Evolutionary conservation across 495 filamentous ascomycete genomes (phyloP), one percentile per base, ranked within the genome.

Genomic region (Penicillium tannophilum): DNA sequence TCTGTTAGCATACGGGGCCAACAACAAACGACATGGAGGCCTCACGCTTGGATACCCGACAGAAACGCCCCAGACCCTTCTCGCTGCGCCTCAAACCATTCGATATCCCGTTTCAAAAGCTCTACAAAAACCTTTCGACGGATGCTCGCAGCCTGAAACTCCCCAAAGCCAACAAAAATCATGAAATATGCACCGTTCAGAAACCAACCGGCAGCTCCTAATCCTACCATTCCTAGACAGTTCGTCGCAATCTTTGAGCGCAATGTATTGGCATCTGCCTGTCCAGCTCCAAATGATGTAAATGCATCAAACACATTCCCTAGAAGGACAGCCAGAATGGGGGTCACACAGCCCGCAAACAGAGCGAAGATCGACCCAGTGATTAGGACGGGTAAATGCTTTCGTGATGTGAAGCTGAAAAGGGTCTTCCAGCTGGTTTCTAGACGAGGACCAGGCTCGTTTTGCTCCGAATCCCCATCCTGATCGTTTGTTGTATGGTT

Each of bases 81-180:
- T 60, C 79, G 76, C 43, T 87, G 77, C 42, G 77, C 76, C 67
- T 98, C 92, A 63, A 90, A 98, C 92, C 93, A 98, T 52, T 78
- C 79, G 57, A 95, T 82, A 30, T 93, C 85, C 67, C 88, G 92
- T 16, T 77, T 66, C 20, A 95, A 63, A 17, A 98, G 70, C 3
- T 82, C 83, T 2, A 73, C 63, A 63, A 96, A 97, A 3, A 96
- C 66, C 26, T 66, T 76, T 30, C 79, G 75, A 26, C 91, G 83
- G 23, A 84, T 86, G 20, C 70, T 78, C 41, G 81, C 84, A 4
- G 86, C 91, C 60, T 97, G 91, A 9, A 92, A 66, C 71, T 97
- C 93, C 26, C 92, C 90, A 64, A 91, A 92, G 0, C 82, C 64
- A 43, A 92, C 70, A 85, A 93, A 97, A 4, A 79, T 59, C 12